phyloP scores from a whole-genome alignment of 371 early-diverging fungal species.

The Racocetra persica region DNA sequence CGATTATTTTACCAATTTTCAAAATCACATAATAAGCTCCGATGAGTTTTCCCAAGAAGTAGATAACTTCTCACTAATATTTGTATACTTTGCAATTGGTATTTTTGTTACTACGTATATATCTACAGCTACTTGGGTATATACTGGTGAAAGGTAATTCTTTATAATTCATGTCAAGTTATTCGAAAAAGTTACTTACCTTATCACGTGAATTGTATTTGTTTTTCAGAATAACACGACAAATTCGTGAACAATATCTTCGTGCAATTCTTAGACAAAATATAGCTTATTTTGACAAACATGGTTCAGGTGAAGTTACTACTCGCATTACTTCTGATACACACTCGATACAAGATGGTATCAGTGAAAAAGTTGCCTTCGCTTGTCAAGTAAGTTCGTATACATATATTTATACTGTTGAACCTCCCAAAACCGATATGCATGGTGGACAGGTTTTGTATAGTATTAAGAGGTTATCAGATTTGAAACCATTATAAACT shows the following conservation, averaged over 20 bases:
- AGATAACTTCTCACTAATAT: slow-evolving; percentile 55
- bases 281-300: slow-evolving; percentile 89
- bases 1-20: background rate
- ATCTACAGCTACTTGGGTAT: slow-evolving; percentile 52
- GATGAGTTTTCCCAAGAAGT: background rate
- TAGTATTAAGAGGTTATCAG: too few relatives aligned
- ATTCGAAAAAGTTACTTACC: too few relatives aligned
- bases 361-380: slow-evolving; percentile 85
- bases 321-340: too few relatives aligned
- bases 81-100: slow-evolving; percentile 75
- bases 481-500: too few relatives aligned
- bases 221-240: slow-evolving; percentile 46
- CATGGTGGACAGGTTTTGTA: too few relatives aligned
- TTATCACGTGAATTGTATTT: too few relatives aligned
- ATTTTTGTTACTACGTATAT: slow-evolving; percentile 47
- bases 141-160: slow-evolving; percentile 39
- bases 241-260: slow-evolving; percentile 74
- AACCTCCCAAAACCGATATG: too few relatives aligned
- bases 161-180: too few relatives aligned
- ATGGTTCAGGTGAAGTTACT: slow-evolving; percentile 75
- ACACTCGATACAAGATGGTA: slow-evolving; percentile 64
- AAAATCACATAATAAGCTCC: background rate
- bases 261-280: slow-evolving; percentile 88
- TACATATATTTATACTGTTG: too few relatives aligned
- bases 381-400: slow-evolving; percentile 31